Evolutionary conservation across 441 rosid species (phyloP).

Genomic region (Erodium texanum): DNA sequence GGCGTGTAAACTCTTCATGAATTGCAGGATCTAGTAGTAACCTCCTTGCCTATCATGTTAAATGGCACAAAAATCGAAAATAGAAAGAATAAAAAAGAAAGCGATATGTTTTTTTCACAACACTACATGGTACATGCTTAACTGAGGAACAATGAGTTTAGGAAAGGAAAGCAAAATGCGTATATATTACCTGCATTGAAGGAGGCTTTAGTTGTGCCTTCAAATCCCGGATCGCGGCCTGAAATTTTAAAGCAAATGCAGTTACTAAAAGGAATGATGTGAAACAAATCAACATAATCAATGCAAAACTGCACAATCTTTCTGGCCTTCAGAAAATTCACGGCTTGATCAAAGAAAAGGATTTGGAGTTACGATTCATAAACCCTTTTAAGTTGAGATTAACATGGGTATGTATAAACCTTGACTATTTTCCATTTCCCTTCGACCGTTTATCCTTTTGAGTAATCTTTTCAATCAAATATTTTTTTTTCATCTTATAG

Average conservation of each 20-base stretch:
- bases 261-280: constrained; percentile 17
- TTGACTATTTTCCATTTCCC: not conserved
- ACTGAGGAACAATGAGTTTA: not conserved
- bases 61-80: constrained; percentile 15
- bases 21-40: constrained; percentile 89
- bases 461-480: too few species aligned
- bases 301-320: too few species aligned
- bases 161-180: not conserved
- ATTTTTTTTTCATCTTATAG: too few species aligned
- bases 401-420: not conserved
- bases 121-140: not conserved
- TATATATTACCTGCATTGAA: constrained; percentile 80
- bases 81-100: not conserved
- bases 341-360: not conserved
- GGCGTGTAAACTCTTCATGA: constrained; percentile 86
- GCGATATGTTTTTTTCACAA: not conserved
- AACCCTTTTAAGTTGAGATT: not conserved
- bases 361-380: not conserved
- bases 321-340: not conserved
- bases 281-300: constrained; percentile 2
- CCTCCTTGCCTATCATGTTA: constrained; percentile 69
- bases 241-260: constrained; percentile 24
- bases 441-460: not conserved
- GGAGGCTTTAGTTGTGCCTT: constrained; percentile 95
- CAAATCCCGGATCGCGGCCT: constrained; percentile 93